A percentile compares a stretch with the other conserved stretches of the same genome.
Conservation (phyloP, 2,329 filamentous ascomycete genomes). For the Lasiodiplodia sp. region DNA sequence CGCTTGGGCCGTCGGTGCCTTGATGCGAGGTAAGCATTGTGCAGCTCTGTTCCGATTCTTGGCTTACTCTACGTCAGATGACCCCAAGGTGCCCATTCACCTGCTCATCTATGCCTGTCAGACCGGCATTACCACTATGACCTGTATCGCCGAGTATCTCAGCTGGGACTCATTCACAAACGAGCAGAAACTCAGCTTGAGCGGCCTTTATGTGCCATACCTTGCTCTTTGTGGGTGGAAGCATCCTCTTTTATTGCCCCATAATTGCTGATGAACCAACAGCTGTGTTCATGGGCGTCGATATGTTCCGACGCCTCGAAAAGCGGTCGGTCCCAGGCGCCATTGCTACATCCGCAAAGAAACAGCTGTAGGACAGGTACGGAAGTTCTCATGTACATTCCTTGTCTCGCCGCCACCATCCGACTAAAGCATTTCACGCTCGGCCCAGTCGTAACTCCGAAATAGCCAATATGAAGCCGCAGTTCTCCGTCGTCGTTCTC, state of each 20-base stretch:
- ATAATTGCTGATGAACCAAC: not conserved
- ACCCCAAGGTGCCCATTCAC: conserved; percentile 65
- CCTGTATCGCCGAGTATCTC: conserved; percentile 68
- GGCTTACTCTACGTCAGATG: conserved; percentile 51
- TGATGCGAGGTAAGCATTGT: conserved; percentile 55
- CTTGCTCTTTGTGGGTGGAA: conserved; percentile 32
- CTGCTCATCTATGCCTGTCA: conserved; percentile 67
- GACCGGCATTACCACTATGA: conserved; percentile 67
- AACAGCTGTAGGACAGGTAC: not conserved
- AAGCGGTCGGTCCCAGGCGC: not conserved
- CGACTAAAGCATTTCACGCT: not conserved
- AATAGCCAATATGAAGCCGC: too few species aligned
- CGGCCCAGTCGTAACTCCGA: too few species aligned
- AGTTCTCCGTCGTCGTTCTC: too few species aligned
- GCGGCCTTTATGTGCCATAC: conserved; percentile 50
- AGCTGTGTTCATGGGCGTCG: conserved; percentile 29
- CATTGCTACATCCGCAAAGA: not conserved
- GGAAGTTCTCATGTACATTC: not conserved
- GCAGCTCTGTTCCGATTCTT: not conserved
- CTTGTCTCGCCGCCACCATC: not conserved
- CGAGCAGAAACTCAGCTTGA: conserved; percentile 41
- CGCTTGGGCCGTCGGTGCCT: conserved; percentile 65
- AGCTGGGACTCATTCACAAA: conserved; percentile 54
- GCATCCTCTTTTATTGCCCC: not conserved
- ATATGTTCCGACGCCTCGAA: conserved; percentile 26